Evolutionary conservation across 257 asterid genomes (phyloP).

Genomic region (Solanum virginianum): DNA sequence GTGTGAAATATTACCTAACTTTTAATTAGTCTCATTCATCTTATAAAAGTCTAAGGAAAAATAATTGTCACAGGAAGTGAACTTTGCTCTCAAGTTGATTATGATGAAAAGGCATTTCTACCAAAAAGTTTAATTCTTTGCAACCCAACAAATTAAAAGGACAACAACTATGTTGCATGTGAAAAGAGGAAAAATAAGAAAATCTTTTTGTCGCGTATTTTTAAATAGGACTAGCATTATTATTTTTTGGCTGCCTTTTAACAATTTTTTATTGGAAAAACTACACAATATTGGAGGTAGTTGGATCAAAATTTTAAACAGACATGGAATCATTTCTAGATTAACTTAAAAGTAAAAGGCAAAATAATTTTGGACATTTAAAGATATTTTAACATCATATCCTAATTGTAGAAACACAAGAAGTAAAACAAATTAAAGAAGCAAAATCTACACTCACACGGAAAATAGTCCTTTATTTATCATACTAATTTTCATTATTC

Average conservation of each 20-base stretch:
- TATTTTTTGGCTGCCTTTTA: neutral
- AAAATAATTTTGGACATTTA: neutral
- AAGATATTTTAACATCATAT: neutral
- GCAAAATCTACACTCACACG: neutral
- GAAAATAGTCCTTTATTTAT: neutral
- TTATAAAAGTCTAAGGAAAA: neutral
- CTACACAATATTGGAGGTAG: too few species aligned
- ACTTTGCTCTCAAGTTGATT: neutral
- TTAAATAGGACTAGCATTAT: neutral
- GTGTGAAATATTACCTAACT: neutral
- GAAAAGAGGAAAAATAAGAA: neutral
- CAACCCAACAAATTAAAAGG: neutral
- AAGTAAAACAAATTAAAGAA: neutral
- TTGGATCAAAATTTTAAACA: neutral
- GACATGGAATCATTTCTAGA: neutral
- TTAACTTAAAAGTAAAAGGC: neutral
- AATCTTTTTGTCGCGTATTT: neutral
- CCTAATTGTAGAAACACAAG: neutral
- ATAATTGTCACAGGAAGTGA: neutral
- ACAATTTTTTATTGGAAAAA: too few species aligned
- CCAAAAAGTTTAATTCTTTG: neutral
- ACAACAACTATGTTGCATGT: neutral
- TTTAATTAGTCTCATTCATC: neutral
- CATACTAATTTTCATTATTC: too few species aligned
- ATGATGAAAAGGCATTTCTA: neutral